Conservation (phyloP, 805 yeast genomes). For the Metschnikowia noctiluminum region DNA sequence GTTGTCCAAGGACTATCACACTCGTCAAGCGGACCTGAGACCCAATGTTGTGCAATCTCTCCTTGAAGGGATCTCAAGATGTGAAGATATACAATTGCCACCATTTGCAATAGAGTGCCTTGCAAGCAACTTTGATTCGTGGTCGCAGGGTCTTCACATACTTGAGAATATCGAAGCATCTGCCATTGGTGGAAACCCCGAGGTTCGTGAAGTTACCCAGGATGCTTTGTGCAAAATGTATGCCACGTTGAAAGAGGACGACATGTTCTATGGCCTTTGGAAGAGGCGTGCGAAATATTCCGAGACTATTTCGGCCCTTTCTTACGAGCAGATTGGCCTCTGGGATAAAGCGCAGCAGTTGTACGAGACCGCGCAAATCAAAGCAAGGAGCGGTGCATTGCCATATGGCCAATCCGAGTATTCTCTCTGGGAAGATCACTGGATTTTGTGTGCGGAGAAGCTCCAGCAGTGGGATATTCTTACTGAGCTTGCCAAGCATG, state of each 20-base stretch:
- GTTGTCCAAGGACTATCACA: conserved; percentile 86
- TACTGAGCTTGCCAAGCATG: conserved; percentile 95
- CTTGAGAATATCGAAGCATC: conserved; percentile 63
- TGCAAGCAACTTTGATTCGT: conserved; percentile 82
- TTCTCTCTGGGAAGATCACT: conserved; percentile 96
- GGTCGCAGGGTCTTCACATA: conserved; percentile 86
- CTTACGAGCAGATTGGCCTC: conserved; percentile 90
- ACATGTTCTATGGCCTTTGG: conserved; percentile 98
- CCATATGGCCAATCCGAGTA: conserved; percentile 96
- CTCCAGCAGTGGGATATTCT: conserved; percentile 97
- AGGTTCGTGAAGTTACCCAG: conserved; percentile 77
- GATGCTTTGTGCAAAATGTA: conserved; percentile 91
- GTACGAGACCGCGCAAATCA: conserved; percentile 94
- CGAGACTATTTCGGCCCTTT: conserved; percentile 88
- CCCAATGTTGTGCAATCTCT: conserved; percentile 86
- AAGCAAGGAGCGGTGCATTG: conserved; percentile 89
- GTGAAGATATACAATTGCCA: conserved; percentile 76
- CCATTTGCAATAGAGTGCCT: conserved; percentile 90
- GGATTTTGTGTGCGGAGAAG: conserved; percentile 97
- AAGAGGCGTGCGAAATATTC: conserved; percentile 91
- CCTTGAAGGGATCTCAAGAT: conserved; percentile 75
- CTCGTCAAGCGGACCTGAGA: conserved; percentile 80
- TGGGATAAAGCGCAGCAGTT: conserved; percentile 93
- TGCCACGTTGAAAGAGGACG: conserved; percentile 86
- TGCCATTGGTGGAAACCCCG: conserved; percentile 63